These are phyloP conservation scores for Vaccinium corymbosum DNA, from an alignment of 148 eudicot species.

Conservation along the genomic window DNA sequence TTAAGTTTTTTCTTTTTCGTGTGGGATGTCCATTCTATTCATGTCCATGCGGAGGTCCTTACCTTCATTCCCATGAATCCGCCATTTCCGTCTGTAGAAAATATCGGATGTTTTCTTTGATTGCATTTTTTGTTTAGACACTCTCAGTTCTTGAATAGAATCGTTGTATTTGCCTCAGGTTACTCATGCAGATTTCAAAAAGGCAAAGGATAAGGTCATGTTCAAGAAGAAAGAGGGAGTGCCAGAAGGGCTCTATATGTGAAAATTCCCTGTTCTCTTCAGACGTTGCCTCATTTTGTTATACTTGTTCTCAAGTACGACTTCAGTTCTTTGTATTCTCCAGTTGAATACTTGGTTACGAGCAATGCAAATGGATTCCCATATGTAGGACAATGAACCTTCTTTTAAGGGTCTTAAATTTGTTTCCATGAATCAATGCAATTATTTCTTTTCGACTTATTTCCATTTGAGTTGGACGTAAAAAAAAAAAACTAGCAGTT, in stretches of 20 bases:
- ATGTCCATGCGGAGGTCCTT: background rate
- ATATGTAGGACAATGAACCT: background rate
- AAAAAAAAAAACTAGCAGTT: background rate
- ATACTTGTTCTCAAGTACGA: background rate
- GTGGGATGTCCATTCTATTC: background rate
- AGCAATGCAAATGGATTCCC: background rate
- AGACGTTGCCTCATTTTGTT: background rate
- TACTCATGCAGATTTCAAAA: conserved; percentile 69
- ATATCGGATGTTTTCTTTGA: background rate
- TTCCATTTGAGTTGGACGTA: background rate
- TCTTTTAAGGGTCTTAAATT: background rate
- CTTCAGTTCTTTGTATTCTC: background rate
- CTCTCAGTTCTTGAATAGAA: background rate
- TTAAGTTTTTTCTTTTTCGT: background rate
- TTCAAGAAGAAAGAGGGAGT: conserved; percentile 92
- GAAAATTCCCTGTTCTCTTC: conserved; percentile 12
- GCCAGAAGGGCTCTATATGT: conserved; percentile 85
- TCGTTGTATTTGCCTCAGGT: conserved; percentile 34
- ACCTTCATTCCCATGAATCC: no score
- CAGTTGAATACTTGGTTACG: background rate
- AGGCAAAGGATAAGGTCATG: conserved; percentile 88
- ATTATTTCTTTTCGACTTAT: background rate
- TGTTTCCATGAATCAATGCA: background rate
- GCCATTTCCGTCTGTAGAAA: background rate
- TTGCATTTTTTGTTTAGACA: no score